A percentile compares a stretch with the other conserved stretches of the same genome.
Evolutionary conservation across 108 stramenopile species (phyloP).

Genomic region (Cylindrotheca fusiformis): DNA sequence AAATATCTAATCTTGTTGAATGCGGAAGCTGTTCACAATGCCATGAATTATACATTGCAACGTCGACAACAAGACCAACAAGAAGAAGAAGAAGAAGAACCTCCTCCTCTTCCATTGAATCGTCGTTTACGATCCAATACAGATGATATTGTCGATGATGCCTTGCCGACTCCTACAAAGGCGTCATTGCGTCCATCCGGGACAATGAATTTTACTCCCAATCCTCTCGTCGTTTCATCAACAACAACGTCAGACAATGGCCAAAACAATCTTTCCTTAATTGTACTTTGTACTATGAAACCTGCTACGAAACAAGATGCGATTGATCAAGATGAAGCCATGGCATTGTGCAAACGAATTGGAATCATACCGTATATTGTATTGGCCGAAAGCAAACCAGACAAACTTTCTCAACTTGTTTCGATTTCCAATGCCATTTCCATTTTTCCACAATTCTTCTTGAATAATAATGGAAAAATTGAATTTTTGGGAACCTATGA

Average conservation of each 20-base stretch:
- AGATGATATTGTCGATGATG: background rate
- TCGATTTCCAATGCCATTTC: background rate
- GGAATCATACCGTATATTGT: conserved; percentile 22
- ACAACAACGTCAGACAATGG: conserved; percentile 4
- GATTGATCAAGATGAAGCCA: conserved; percentile 27
- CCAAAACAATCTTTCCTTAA: background rate
- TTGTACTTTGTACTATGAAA: conserved; percentile 25
- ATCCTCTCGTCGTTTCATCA: background rate
- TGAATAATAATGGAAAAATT: background rate
- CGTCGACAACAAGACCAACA: background rate
- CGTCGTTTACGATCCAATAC: background rate
- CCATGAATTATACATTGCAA: conserved; percentile 7
- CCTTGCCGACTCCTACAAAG: background rate
- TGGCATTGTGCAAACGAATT: conserved; percentile 23
- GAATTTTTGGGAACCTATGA: conserved; percentile 20
- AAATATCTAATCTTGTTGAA: conserved; percentile 25
- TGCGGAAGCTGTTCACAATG: conserved; percentile 21
- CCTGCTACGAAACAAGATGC: conserved; percentile 23
- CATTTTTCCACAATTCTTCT: conserved; percentile 27
- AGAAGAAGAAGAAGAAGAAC: background rate
- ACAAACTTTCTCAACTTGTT: background rate
- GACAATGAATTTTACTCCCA: background rate
- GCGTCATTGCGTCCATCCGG: background rate
- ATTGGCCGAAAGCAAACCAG: conserved; percentile 9
- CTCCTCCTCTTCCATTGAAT: background rate